Percentiles rank a stretch among this genome's conserved stretches.
These are phyloP conservation scores for Hyphopichia burtonii DNA, from an alignment of 1,139 yeast species.

Conservation along the genomic window DNA sequence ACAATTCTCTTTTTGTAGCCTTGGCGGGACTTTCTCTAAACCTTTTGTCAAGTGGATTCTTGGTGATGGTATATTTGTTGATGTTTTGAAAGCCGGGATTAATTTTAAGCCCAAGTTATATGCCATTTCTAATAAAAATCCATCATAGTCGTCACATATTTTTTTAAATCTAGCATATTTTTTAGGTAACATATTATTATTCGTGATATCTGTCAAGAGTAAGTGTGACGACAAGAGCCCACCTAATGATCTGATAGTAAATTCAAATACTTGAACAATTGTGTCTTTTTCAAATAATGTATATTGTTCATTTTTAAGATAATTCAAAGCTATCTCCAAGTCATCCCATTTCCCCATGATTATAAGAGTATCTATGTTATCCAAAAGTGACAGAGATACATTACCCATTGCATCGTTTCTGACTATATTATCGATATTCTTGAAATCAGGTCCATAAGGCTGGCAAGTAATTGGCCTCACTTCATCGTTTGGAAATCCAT, in stretches of 20 bases:
- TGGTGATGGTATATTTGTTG: constrained; percentile 67
- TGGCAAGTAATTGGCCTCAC: constrained; percentile 70
- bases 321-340: constrained; percentile 49
- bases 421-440: constrained; percentile 52
- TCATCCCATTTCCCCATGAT: constrained; percentile 63
- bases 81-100: constrained; percentile 63
- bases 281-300: constrained; percentile 60
- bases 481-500: constrained; percentile 85
- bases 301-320: constrained; percentile 36
- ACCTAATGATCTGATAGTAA: constrained; percentile 76
- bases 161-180: constrained; percentile 11
- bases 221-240: constrained; percentile 78
- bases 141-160: constrained; percentile 52
- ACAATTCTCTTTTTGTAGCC: constrained; percentile 64
- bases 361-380: constrained; percentile 76
- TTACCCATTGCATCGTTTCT: constrained; percentile 87
- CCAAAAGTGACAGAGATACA: constrained; percentile 73
- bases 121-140: constrained; percentile 67
- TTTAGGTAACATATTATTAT: constrained; percentile 5
- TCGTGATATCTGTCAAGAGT: constrained; percentile 53
- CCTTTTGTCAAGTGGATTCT: constrained; percentile 65
- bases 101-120: constrained; percentile 68
- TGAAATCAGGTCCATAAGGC: constrained; percentile 64
- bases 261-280: constrained; percentile 83
- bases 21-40: constrained; percentile 38